Evolutionary conservation across 2,329 filamentous ascomycete genomes (phyloP).

Genomic region (Cladosporium sp.): DNA sequence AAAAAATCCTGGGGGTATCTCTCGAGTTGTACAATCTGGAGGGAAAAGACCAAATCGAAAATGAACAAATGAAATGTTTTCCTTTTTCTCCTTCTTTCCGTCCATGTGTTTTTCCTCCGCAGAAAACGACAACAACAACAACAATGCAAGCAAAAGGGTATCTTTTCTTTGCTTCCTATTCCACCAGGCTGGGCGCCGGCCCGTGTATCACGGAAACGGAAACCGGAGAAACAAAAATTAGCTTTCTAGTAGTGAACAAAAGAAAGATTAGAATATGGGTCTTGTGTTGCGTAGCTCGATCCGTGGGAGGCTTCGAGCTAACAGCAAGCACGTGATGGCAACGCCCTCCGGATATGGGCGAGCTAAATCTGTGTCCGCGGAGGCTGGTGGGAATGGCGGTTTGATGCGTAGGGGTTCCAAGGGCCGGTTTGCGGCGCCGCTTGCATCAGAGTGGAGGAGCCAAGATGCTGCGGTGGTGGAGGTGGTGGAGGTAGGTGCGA

Average conservation of each 20-base stretch:
- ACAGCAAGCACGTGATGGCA: not conserved
- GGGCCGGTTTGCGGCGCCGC: slow-evolving; percentile 31
- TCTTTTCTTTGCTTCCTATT: not conserved
- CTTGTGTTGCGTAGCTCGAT: no score
- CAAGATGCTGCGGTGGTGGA: slow-evolving; percentile 8
- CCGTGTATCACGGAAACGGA: not conserved
- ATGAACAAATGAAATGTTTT: no score
- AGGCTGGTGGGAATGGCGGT: slow-evolving; percentile 13
- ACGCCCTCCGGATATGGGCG: not conserved
- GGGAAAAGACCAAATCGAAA: not conserved
- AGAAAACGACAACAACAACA: no score
- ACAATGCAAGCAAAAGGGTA: slow-evolving; percentile 7
- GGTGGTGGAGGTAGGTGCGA: slow-evolving; percentile 7
- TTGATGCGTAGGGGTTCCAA: slow-evolving; percentile 29
- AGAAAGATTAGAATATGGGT: slow-evolving; percentile 5
- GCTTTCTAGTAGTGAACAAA: slow-evolving; percentile 11
- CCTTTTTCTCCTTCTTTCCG: no score
- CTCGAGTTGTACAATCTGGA: slow-evolving; percentile 2
- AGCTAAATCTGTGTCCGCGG: slow-evolving; percentile 6
- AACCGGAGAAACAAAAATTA: slow-evolving; percentile 4
- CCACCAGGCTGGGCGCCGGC: no score
- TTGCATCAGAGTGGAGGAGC: slow-evolving; percentile 26
- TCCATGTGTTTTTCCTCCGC: no score
- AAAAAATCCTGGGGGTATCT: slow-evolving; percentile 2
- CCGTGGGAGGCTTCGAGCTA: not conserved